Evolutionary conservation across 2,329 filamentous ascomycete species (phyloP).

Genomic region (Sordariomycetes sp.): DNA sequence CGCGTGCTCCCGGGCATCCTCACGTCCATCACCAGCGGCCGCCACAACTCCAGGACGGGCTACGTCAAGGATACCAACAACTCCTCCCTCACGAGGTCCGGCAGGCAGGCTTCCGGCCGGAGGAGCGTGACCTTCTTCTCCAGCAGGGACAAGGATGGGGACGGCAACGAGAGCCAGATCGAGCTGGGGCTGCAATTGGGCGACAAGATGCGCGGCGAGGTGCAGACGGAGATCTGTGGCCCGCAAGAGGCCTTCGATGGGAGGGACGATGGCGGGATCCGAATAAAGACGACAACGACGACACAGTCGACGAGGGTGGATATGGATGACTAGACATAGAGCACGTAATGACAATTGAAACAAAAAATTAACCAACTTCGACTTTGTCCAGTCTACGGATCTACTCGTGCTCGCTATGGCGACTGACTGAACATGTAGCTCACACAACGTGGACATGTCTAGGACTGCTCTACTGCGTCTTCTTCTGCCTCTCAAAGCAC

Average conservation of each 20-base stretch:
- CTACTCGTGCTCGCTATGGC: too few relatives aligned
- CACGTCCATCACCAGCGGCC: not conserved
- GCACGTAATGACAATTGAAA: not conserved
- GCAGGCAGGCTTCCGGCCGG: not conserved
- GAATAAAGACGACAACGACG: slow-evolving; percentile 9
- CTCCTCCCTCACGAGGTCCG: not conserved
- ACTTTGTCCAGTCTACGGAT: too few relatives aligned
- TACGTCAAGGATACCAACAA: slow-evolving; percentile 4
- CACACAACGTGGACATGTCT: too few relatives aligned
- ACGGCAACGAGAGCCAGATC: slow-evolving; percentile 14
- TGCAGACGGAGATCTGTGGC: slow-evolving; percentile 17
- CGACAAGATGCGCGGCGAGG: slow-evolving; percentile 18
- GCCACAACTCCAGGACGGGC: not conserved
- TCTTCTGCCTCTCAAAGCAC: slow-evolving; percentile 32
- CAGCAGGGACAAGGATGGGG: slow-evolving; percentile 2
- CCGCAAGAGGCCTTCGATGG: not conserved
- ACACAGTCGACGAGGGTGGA: not conserved
- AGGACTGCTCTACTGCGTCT: slow-evolving; percentile 27
- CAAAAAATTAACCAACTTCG: too few relatives aligned
- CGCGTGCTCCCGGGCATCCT: slow-evolving; percentile 3
- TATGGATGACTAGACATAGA: not conserved
- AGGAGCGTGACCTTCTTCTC: not conserved
- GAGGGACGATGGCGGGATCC: slow-evolving; percentile 6
- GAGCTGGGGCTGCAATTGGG: slow-evolving; percentile 15
- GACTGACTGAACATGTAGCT: too few relatives aligned